These are phyloP conservation scores for Otatea glauca DNA, from an alignment of 176 grass and related monocot genomes.

Conservation along the genomic window DNA sequence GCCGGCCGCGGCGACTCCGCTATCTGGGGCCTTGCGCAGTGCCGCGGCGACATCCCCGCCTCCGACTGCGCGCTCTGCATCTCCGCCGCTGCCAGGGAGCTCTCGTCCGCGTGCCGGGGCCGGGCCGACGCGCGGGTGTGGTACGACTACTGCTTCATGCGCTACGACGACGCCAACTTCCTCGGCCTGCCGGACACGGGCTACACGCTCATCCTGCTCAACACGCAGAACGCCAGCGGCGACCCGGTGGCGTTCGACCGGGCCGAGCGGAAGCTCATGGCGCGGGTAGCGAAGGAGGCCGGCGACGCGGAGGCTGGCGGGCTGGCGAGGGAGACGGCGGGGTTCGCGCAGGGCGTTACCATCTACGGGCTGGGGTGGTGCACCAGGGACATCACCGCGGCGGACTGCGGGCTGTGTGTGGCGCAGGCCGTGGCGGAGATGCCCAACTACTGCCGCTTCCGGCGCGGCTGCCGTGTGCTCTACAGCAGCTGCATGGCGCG, in stretches of 20 bases:
- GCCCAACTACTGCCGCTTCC: constrained; percentile 58
- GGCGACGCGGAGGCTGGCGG: neutral
- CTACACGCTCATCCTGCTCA: constrained; percentile 56
- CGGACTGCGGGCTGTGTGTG: constrained; percentile 66
- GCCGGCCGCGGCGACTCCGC: constrained; percentile 31
- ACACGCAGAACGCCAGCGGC: constrained; percentile 63
- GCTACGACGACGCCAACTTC: constrained; percentile 61
- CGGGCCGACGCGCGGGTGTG: constrained; percentile 56
- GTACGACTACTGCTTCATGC: constrained; percentile 88
- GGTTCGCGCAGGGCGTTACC: neutral
- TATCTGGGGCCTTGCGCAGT: constrained; percentile 77
- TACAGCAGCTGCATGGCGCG: constrained; percentile 81
- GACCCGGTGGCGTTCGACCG: constrained; percentile 58
- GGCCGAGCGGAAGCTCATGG: constrained; percentile 49
- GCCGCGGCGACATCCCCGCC: constrained; percentile 65
- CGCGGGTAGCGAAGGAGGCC: constrained; percentile 37
- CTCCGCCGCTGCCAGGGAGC: constrained; percentile 4
- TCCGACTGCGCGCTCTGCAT: constrained; percentile 62
- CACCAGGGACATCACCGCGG: constrained; percentile 56
- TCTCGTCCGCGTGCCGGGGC: constrained; percentile 21
- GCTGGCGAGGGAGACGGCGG: constrained; percentile 43
- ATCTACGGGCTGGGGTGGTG: constrained; percentile 83
- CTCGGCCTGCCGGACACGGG: constrained; percentile 61
- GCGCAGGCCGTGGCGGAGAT: constrained; percentile 66
- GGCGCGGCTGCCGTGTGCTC: constrained; percentile 68